These are phyloP conservation scores for Populus tomentosa DNA, from an alignment of 441 rosid genomes.

Conservation along the genomic window DNA sequence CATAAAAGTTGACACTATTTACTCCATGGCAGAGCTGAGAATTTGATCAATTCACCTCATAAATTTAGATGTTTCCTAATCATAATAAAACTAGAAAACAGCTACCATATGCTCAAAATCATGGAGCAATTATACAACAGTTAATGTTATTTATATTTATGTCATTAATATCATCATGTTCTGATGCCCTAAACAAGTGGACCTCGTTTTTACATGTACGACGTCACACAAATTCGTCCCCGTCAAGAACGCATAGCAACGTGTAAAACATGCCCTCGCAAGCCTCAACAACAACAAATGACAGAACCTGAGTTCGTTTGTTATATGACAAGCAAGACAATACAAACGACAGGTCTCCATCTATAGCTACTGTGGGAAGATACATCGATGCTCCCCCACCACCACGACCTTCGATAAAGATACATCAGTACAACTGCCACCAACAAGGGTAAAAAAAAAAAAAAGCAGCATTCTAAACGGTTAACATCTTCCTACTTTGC, in stretches of 20 bases:
- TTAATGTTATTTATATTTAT: too few species aligned
- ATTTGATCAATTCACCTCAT: not conserved
- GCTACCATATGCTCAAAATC: too few species aligned
- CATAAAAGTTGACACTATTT: too few species aligned
- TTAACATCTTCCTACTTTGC: conserved; percentile 41
- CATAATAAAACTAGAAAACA: not conserved
- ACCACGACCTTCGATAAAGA: conserved; percentile 19
- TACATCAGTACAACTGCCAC: conserved; percentile 24
- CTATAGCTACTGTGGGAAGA: conserved; percentile 23
- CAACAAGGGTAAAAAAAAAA: not conserved
- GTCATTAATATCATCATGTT: not conserved
- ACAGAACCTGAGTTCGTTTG: conserved; percentile 1
- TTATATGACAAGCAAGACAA: conserved; percentile 11
- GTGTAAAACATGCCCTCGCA: not conserved
- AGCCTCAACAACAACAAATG: not conserved
- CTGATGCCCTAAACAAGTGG: not conserved
- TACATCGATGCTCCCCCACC: conserved; percentile 18
- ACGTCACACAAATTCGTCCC: too few species aligned
- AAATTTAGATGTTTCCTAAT: not conserved
- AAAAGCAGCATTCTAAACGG: conserved; percentile 34
- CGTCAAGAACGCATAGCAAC: too few species aligned
- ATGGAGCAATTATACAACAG: not conserved
- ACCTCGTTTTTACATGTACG: not conserved
- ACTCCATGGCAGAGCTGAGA: not conserved
- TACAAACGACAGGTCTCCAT: conserved; percentile 24